These are phyloP conservation scores for Ophiobolus disseminans DNA, from an alignment of 2,329 filamentous ascomycete genomes.

Conservation along the genomic window DNA sequence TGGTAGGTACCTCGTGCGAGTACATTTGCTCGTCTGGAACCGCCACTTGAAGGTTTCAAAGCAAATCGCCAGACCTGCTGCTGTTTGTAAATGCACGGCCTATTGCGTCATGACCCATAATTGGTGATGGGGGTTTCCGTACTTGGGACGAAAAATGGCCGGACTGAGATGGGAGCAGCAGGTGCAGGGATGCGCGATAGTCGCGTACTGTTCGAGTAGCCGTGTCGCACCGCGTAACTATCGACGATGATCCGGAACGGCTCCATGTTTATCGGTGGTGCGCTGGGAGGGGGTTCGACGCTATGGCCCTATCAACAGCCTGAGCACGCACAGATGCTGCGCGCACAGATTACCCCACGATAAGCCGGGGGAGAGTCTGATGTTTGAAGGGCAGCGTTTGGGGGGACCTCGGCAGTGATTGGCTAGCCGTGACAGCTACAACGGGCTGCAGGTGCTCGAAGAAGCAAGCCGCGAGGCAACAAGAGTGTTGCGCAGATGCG, in stretches of 20 bases:
- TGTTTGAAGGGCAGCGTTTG: background rate
- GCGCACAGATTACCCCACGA: constrained; percentile 8
- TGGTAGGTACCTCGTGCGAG: constrained; percentile 6
- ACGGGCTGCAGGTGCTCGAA: constrained; percentile 2
- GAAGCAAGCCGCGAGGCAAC: constrained; percentile 6
- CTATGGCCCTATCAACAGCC: constrained; percentile 4
- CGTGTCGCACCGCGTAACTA: background rate
- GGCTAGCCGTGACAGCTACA: background rate
- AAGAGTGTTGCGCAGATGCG: constrained; percentile 1
- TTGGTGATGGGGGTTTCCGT: background rate
- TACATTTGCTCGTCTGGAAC: constrained; percentile 1
- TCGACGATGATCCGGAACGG: background rate
- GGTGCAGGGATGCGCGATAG: constrained; percentile 1
- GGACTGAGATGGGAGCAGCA: background rate
- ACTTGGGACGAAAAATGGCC: background rate
- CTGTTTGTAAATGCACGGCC: constrained; percentile 1
- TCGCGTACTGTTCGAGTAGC: background rate
- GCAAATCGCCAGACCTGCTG: background rate
- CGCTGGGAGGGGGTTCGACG: constrained; percentile 3
- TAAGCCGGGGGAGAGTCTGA: background rate
- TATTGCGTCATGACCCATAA: background rate
- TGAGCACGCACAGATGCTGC: background rate
- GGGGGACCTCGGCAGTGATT: background rate
- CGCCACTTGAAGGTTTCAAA: constrained; percentile 7
- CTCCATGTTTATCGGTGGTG: background rate